phyloP scores from a whole-genome alignment of 2,329 filamentous ascomycete species.

The Amphichorda felina region DNA sequence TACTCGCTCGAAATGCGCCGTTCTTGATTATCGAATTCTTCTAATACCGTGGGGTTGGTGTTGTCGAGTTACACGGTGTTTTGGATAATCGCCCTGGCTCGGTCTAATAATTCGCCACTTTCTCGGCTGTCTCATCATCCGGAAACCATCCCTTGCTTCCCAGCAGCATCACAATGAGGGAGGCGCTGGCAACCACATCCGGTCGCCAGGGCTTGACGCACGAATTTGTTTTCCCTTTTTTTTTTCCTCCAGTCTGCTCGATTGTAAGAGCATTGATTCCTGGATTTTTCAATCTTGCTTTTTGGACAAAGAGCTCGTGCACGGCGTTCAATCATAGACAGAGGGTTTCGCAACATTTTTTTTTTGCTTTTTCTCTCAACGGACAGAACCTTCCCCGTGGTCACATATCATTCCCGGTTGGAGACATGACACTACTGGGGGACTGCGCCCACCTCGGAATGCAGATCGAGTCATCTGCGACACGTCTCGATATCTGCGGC shows the following conservation, averaged over 20 bases:
- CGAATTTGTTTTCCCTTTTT: too few relatives aligned
- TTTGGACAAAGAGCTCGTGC: slow-evolving; percentile 8
- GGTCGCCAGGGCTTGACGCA: too few relatives aligned
- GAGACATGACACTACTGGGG: too few relatives aligned
- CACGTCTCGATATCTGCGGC: too few relatives aligned
- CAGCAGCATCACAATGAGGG: too few relatives aligned
- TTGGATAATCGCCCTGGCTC: too few relatives aligned
- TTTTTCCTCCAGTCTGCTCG: too few relatives aligned
- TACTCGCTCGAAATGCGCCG: slow-evolving; percentile 1
- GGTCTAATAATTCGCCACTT: too few relatives aligned
- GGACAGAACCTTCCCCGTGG: background rate
- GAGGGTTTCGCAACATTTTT: slow-evolving; percentile 3
- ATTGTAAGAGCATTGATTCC: background rate
- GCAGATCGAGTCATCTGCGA: slow-evolving; percentile 13
- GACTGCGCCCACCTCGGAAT: slow-evolving; percentile 12
- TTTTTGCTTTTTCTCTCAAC: slow-evolving; percentile 1
- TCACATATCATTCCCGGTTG: background rate
- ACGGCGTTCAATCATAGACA: slow-evolving; percentile 22
- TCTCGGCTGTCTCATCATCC: too few relatives aligned
- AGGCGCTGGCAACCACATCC: too few relatives aligned
- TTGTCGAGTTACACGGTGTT: too few relatives aligned
- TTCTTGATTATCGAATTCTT: background rate
- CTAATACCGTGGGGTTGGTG: background rate
- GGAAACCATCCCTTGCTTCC: too few relatives aligned
- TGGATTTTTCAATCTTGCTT: slow-evolving; percentile 2